Evolutionary conservation across 345 rosid species (phyloP).

Genomic region (Gossypium australe): DNA sequence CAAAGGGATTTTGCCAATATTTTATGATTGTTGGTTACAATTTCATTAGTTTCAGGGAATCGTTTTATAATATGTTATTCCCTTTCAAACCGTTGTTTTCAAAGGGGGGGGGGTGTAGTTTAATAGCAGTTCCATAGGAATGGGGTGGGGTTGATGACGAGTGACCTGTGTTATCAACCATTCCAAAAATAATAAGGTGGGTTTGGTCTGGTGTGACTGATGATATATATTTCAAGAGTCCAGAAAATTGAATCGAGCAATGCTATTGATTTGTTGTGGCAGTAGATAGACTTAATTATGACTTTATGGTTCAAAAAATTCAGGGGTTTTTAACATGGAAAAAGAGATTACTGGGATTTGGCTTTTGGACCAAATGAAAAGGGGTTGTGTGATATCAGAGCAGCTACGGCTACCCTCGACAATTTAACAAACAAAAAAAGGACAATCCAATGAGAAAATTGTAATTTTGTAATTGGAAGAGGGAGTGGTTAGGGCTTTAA

Average conservation of each 20-base stretch:
- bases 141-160: background rate
- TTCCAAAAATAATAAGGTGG: conserved; percentile 3
- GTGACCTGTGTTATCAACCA: background rate
- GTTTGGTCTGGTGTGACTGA: background rate
- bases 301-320: background rate
- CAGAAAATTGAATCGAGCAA: background rate
- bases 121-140: background rate
- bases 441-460: conserved; percentile 12
- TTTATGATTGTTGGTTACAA: background rate
- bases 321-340: background rate
- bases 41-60: background rate
- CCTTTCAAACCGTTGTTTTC: conserved; percentile 1
- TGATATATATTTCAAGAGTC: background rate
- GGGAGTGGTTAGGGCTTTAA: conserved; percentile 27
- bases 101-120: background rate
- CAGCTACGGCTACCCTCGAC: background rate
- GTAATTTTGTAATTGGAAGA: conserved; percentile 14
- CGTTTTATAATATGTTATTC: background rate
- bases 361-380: background rate
- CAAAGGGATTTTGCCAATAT: too few relatives aligned
- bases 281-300: background rate
- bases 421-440: conserved; percentile 3
- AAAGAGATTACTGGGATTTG: background rate
- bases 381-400: conserved; percentile 11
- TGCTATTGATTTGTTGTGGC: background rate